A percentile compares a stretch with the other conserved stretches of the same genome.
Evolutionary conservation across 371 early-diverging fungal genomes (phyloP).

Genomic region (Lichtheimia corymbifera): DNA sequence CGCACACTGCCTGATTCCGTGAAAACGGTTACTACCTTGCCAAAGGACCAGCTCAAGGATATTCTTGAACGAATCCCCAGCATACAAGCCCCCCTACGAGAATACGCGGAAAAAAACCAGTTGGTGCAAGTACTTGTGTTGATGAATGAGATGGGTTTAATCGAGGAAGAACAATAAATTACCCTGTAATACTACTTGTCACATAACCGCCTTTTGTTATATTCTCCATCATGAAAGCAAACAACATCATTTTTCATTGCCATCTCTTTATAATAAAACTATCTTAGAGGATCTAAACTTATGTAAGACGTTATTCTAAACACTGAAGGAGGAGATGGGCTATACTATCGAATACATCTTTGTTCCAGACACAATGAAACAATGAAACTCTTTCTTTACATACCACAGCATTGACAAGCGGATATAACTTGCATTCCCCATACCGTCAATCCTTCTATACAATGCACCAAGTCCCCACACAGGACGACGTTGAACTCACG

Average conservation of each 20-base stretch:
- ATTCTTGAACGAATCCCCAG: constrained; percentile 52
- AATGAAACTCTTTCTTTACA: too few species aligned
- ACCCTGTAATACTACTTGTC: not conserved
- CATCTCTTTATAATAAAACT: constrained; percentile 9
- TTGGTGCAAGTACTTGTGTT: constrained; percentile 24
- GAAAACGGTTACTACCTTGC: constrained; percentile 57
- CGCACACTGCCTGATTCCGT: constrained; percentile 58
- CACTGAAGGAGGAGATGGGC: too few species aligned
- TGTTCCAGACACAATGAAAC: too few species aligned
- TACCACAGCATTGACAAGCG: too few species aligned
- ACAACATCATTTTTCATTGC: constrained; percentile 11
- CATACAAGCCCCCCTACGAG: constrained; percentile 51
- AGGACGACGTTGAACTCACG: too few species aligned
- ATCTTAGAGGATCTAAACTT: not conserved
- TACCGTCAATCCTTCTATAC: too few species aligned
- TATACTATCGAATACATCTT: too few species aligned
- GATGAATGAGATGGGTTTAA: constrained; percentile 32
- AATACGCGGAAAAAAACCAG: constrained; percentile 36
- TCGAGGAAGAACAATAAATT: constrained; percentile 21
- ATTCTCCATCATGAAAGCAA: constrained; percentile 4
- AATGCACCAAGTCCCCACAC: too few species aligned
- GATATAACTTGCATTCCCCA: too few species aligned
- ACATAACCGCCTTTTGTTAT: not conserved
- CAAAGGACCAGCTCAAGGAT: constrained; percentile 61
- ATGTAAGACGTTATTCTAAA: too few species aligned